Evolutionary conservation across 1,139 yeast genomes (phyloP), one percentile per base, ranked within the genome.

Genomic region (Hyphopichia wangnamkhiaoensis): DNA sequence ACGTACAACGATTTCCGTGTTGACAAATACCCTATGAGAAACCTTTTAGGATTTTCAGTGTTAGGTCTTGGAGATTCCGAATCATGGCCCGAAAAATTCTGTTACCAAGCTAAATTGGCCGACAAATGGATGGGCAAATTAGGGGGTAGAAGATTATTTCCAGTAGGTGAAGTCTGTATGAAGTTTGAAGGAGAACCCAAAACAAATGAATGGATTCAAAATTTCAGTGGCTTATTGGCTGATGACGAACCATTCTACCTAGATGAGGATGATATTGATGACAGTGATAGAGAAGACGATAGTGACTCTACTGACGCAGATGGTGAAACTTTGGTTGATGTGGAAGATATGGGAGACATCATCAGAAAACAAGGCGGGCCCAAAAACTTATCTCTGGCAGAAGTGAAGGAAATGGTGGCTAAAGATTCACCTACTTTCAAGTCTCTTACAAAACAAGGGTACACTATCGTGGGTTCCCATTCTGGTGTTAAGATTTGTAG

Each of bases 401-500:
- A 74, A 38, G 63, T 73, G 19, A 90, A 90, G 59, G 81, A 88
- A 58, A 90, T 90, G 98, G 96, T 90, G 37, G 89, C 95, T 3
- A 77, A 84, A 48, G 82, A 85, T 48, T 87, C 96, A 1, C 97
- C 97, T 10, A 91, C 98, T 1, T 90, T 68, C 60, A 88, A 86
- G 46, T 82, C 95, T 14, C 71, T 90, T 37, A 90, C 96, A 1
- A 90, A 90, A 53, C 98, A 90, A 64, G 97, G 97, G 0, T 90
- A 90, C 53, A 85, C 95, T 0, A 81, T 90, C 46, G 95, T 90
- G 27, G 98, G 98, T 12, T 83, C 95, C 0, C 98, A 90, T 54
- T 88, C 96, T 0, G 98, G 98, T 24, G 97, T 90, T 35, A 90
- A 90, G 59, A 88, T 91, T 35, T 90, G 98, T 58, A 79, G 97